A percentile compares a stretch with the other conserved stretches of the same genome.
Conservation (phyloP, 2,329 filamentous ascomycete genomes). For the Phyllosticta citrichinensis region DNA sequence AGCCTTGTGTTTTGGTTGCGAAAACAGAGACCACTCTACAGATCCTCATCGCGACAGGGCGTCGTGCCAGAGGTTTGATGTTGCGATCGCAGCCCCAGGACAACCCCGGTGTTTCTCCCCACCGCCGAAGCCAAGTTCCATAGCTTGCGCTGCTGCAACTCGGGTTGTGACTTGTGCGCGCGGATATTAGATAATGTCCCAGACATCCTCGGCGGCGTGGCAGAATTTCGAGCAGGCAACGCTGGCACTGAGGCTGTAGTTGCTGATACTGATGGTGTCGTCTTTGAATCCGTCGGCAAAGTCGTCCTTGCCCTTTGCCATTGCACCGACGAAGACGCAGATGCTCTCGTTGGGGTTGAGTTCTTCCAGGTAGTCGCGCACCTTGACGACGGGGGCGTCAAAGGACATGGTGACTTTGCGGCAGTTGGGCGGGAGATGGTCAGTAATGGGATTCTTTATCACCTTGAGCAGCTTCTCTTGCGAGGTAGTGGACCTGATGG, state of each 20-base stretch:
- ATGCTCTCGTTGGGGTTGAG: conserved; percentile 80
- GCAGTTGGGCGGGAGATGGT: conserved; percentile 93
- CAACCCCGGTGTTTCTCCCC: conserved; percentile 13
- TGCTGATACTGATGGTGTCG: conserved; percentile 96
- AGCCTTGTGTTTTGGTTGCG: conserved; percentile 74
- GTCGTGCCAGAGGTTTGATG: conserved; percentile 49
- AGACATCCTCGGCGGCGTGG: conserved; percentile 92
- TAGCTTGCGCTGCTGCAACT: neutral
- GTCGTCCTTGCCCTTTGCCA: conserved; percentile 93
- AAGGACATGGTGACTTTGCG: conserved; percentile 96
- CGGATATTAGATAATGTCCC: conserved; percentile 67
- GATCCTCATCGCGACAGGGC: conserved; percentile 43
- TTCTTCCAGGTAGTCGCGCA: conserved; percentile 77
- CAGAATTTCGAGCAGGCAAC: conserved; percentile 99
- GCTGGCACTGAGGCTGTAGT: conserved; percentile 93
- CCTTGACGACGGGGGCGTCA: conserved; percentile 76
- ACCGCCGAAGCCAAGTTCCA: conserved; percentile 7
- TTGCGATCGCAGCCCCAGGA: conserved; percentile 54
- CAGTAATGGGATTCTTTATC: conserved; percentile 95
- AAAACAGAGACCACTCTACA: conserved; percentile 69
- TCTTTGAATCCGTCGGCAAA: conserved; percentile 93
- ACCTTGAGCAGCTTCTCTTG: conserved; percentile 96
- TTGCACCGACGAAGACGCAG: conserved; percentile 94
- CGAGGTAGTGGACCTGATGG: conserved; percentile 91
- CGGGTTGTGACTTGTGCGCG: neutral